Conservation (phyloP, 139 green algal species). For the Zygnema circumcarinatum region DNA sequence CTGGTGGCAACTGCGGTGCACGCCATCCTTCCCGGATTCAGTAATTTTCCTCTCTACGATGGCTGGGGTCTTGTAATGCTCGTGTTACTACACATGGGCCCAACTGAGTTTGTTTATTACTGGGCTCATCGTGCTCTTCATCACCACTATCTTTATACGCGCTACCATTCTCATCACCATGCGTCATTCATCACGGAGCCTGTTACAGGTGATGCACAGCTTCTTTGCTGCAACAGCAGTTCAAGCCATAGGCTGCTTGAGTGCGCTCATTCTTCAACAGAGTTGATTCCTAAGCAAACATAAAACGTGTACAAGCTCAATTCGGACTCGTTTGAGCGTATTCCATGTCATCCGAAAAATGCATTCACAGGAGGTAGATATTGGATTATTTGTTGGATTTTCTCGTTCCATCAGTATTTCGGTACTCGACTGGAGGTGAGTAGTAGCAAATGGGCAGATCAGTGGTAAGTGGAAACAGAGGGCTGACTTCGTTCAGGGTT, state of each 20-base stretch:
- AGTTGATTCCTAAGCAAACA: too few relatives aligned
- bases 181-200: constrained; percentile 65
- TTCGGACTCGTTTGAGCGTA: too few relatives aligned
- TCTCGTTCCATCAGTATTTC: too few relatives aligned
- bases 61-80: constrained; percentile 53
- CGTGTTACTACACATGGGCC: constrained; percentile 61
- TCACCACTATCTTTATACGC: constrained; percentile 66
- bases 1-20: constrained; percentile 59
- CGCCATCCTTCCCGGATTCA: constrained; percentile 52
- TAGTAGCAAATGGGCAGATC: too few relatives aligned
- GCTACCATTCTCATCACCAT: constrained; percentile 69
- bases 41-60: constrained; percentile 38
- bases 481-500: background rate
- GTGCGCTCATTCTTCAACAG: background rate
- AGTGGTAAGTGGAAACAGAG: too few relatives aligned
- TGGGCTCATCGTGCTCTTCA: constrained; percentile 65
- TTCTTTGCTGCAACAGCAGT: too few relatives aligned
- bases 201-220: constrained; percentile 56
- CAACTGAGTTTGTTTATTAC: constrained; percentile 69
- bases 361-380: too few relatives aligned
- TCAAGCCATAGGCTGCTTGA: too few relatives aligned
- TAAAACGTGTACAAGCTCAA: too few relatives aligned
- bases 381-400: too few relatives aligned
- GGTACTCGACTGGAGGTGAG: too few relatives aligned
- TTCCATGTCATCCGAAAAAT: too few relatives aligned